Evolutionary conservation across 441 rosid genomes (phyloP).

Genomic region (Erodium moschatum): DNA sequence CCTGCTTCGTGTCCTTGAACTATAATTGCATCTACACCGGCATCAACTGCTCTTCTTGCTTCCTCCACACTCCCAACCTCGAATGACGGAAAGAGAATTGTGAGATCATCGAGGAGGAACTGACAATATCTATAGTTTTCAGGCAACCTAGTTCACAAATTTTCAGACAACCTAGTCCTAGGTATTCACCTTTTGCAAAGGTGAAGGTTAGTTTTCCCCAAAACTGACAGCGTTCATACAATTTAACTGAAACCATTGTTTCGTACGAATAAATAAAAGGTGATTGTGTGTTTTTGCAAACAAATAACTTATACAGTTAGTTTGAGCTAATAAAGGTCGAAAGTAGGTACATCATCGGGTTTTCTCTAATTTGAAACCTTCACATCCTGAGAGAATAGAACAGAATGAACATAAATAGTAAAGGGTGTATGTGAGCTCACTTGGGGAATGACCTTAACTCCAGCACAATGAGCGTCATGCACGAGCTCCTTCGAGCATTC

Average conservation of each 20-base stretch:
- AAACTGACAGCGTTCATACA: too few species aligned
- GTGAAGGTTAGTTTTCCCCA: too few species aligned
- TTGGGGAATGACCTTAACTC: constrained; percentile 73
- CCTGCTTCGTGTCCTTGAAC: constrained; percentile 93
- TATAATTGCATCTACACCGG: constrained; percentile 68
- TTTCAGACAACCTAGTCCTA: too few species aligned
- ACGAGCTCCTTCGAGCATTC: constrained; percentile 59
- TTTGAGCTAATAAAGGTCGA: too few species aligned
- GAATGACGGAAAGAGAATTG: constrained; percentile 5
- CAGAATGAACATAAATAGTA: background rate
- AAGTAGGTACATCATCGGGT: too few species aligned
- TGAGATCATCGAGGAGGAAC: constrained; percentile 10
- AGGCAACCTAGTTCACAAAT: background rate
- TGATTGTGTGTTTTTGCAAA: too few species aligned
- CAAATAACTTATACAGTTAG: too few species aligned
- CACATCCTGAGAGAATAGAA: background rate
- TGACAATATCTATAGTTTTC: background rate
- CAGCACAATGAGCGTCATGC: constrained; percentile 48
- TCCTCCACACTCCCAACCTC: constrained; percentile 68
- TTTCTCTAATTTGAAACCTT: too few species aligned
- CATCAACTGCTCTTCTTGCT: constrained; percentile 47
- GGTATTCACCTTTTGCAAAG: too few species aligned
- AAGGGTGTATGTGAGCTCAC: constrained; percentile 29
- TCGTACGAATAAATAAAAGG: too few species aligned
- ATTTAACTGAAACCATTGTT: too few species aligned